phyloP scores from a whole-genome alignment of 1,139 yeast genomes.

The Spencermartinsiella ligniputridi region DNA sequence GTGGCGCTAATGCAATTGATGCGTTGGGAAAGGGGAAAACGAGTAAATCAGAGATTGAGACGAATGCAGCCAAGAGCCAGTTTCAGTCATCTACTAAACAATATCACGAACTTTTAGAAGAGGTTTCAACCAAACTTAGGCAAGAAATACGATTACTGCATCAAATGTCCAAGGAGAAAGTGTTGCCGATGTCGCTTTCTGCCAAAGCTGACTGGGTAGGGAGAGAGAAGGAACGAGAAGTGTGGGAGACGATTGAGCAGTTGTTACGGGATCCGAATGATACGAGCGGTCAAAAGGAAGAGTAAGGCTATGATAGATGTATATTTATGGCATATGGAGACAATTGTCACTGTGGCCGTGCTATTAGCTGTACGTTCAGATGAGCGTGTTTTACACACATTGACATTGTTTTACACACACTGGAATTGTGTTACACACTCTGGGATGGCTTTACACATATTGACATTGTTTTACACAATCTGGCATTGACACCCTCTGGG shows the following conservation, averaged over 20 bases:
- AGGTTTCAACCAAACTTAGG: conserved; percentile 37
- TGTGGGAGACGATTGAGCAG: conserved; percentile 27
- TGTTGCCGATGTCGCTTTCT: conserved; percentile 34
- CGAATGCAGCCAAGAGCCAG: conserved; percentile 27
- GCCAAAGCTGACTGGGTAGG: conserved; percentile 36
- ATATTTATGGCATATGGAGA: too few relatives aligned
- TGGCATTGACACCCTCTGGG: too few relatives aligned
- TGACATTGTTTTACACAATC: too few relatives aligned
- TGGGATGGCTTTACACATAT: too few relatives aligned
- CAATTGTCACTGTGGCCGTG: too few relatives aligned
- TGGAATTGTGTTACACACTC: too few relatives aligned
- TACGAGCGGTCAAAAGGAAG: too few relatives aligned
- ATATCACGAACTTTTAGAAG: conserved; percentile 32
- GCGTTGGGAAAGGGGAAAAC: conserved; percentile 38
- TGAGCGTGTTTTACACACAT: too few relatives aligned
- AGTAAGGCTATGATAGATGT: too few relatives aligned
- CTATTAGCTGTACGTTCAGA: too few relatives aligned
- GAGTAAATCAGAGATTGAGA: conserved; percentile 26
- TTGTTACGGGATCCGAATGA: conserved; percentile 1
- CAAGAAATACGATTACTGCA: conserved; percentile 38
- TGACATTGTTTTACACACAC: too few relatives aligned
- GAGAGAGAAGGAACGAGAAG: conserved; percentile 31
- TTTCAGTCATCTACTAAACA: conserved; percentile 31
- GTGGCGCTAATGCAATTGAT: conserved; percentile 39
- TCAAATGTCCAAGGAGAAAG: conserved; percentile 37